Evolutionary conservation across 257 asterid genomes (phyloP).

Genomic region (Petunia secreta): DNA sequence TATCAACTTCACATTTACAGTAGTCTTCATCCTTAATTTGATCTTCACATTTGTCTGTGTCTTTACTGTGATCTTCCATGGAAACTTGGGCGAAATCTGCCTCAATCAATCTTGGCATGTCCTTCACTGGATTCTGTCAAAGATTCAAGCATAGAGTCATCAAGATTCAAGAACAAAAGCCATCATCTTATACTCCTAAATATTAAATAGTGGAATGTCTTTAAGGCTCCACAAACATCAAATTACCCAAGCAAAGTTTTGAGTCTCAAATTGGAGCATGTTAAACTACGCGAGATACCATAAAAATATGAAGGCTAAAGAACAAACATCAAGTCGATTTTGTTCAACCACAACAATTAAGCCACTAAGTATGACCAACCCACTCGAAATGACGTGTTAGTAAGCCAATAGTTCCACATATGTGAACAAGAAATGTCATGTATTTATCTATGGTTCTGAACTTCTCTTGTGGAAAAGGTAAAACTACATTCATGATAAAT

Average conservation of each 20-base stretch:
- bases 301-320: not conserved
- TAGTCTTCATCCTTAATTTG: constrained; percentile 3
- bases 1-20: not conserved
- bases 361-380: not conserved
- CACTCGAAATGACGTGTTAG: not conserved
- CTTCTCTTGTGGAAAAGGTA: not conserved
- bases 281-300: not conserved
- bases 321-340: too few relatives aligned
- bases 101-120: not conserved
- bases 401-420: too few relatives aligned
- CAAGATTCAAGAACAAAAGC: not conserved
- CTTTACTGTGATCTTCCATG: not conserved
- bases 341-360: not conserved
- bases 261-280: not conserved
- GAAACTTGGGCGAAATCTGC: not conserved
- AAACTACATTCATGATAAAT: not conserved
- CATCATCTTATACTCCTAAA: not conserved
- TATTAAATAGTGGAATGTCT: not conserved
- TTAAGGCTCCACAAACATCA: not conserved
- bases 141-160: not conserved
- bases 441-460: not conserved
- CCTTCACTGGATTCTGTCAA: not conserved
- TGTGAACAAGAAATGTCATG: too few relatives aligned
- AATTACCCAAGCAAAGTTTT: not conserved
- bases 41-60: not conserved